Evolutionary conservation across 805 yeast species (phyloP).

Genomic region (Danielia oregonensis): DNA sequence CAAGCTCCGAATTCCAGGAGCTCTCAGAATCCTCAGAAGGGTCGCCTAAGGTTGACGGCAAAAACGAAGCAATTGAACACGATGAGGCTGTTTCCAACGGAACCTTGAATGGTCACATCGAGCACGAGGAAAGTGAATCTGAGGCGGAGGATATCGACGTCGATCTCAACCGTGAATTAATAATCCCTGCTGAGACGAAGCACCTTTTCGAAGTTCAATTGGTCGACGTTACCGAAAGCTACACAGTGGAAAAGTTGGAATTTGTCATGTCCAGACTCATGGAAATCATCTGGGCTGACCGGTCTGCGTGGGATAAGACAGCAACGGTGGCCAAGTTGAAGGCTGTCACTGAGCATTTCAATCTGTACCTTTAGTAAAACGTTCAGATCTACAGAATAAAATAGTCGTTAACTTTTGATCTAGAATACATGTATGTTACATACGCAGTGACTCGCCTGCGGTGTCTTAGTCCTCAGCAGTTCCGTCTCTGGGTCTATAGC

Average conservation of each 20-base stretch:
- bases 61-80: too few species aligned
- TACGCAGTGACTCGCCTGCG: not conserved
- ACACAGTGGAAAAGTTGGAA: conserved; percentile 36
- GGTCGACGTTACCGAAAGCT: conserved; percentile 29
- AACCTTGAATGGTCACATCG: not conserved
- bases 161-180: conserved; percentile 55
- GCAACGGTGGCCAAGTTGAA: conserved; percentile 31
- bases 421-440: conserved; percentile 3
- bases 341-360: conserved; percentile 11
- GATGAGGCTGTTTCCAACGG: too few species aligned
- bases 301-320: conserved; percentile 46
- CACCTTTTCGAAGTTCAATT: conserved; percentile 24
- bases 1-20: not conserved
- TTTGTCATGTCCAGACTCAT: conserved; percentile 58
- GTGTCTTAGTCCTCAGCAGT: conserved; percentile 56
- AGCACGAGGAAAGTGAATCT: conserved; percentile 20
- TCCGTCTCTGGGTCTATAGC: conserved; percentile 94
- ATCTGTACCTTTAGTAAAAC: conserved; percentile 1
- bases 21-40: too few species aligned
- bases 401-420: not conserved
- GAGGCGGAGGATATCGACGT: conserved; percentile 37
- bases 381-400: not conserved
- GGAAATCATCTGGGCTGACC: conserved; percentile 68
- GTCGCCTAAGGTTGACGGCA: too few species aligned
- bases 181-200: conserved; percentile 17